Conservation (phyloP, 106 monocot species). For the Acanthochlamys bracteata region DNA sequence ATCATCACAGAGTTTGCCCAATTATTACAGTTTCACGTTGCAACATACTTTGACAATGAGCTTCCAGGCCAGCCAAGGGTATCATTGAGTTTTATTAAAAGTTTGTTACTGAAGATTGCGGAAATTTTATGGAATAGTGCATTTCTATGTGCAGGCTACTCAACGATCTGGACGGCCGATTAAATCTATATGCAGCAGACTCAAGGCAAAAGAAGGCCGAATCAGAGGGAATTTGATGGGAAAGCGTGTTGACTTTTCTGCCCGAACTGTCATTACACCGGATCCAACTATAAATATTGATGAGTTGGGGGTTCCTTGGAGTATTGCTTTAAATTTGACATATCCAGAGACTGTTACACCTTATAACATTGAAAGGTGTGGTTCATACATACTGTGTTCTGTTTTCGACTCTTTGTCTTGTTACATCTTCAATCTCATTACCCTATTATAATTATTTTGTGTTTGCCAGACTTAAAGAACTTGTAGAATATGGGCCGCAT, state of each 20-base stretch:
- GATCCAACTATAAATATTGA: slow-evolving; percentile 97
- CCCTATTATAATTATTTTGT: not conserved
- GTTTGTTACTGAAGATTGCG: not conserved
- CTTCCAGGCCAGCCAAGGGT: slow-evolving; percentile 99
- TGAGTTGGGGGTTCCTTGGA: slow-evolving; percentile 87
- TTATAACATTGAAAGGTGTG: slow-evolving; percentile 90
- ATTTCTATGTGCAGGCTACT: slow-evolving; percentile 52
- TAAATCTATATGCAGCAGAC: slow-evolving; percentile 92
- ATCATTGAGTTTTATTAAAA: not conserved
- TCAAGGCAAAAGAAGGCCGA: slow-evolving; percentile 97
- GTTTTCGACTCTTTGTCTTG: not conserved
- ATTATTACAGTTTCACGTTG: slow-evolving; percentile 90
- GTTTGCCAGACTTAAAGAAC: slow-evolving; percentile 66
- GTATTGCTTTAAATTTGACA: slow-evolving; percentile 89
- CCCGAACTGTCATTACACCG: slow-evolving; percentile 88
- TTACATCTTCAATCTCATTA: too few relatives aligned
- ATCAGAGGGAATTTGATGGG: slow-evolving; percentile 99
- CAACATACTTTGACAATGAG: slow-evolving; percentile 98
- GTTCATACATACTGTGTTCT: too few relatives aligned
- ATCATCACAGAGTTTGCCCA: slow-evolving; percentile 99
- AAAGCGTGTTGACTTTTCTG: slow-evolving; percentile 92
- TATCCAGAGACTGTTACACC: slow-evolving; percentile 96
- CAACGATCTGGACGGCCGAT: slow-evolving; percentile 92
- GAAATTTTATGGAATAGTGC: not conserved
- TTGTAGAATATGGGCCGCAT: slow-evolving; percentile 99